Evolutionary conservation across 768 basidiomycete genomes (phyloP).

Genomic region (Amanita phalloides): DNA sequence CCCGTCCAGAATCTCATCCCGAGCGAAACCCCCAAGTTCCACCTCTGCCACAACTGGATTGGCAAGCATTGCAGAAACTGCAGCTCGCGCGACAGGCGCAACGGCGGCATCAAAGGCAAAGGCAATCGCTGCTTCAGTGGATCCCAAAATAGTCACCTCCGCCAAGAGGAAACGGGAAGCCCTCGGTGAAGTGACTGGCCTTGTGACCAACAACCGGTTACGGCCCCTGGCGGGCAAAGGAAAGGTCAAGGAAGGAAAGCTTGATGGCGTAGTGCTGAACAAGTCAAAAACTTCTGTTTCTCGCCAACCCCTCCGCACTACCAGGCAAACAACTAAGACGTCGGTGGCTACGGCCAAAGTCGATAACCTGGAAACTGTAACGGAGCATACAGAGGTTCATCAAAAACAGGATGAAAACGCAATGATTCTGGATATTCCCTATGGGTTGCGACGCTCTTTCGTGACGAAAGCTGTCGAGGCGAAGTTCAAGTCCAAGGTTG

Average conservation of each 20-base stretch:
- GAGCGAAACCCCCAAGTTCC: constrained; percentile 46
- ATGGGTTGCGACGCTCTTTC: constrained; percentile 25
- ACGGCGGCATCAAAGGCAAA: constrained; percentile 48
- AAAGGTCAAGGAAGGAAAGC: constrained; percentile 48
- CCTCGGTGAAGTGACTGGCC: constrained; percentile 56
- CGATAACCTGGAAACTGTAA: constrained; percentile 15
- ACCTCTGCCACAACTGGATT: constrained; percentile 25
- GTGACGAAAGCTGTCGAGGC: constrained; percentile 2
- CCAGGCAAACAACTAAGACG: constrained; percentile 26
- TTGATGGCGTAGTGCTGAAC: constrained; percentile 50
- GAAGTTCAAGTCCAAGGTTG: constrained; percentile 21
- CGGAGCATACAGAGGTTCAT: constrained; percentile 18
- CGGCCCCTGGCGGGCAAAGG: constrained; percentile 30
- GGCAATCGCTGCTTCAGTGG: constrained; percentile 25
- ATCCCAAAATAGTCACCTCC: constrained; percentile 32
- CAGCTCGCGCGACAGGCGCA: constrained; percentile 35
- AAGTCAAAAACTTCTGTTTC: constrained; percentile 33
- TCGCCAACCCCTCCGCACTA: constrained; percentile 46
- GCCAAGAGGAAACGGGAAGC: constrained; percentile 76
- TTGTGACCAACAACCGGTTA: constrained; percentile 32
- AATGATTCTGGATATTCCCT: constrained; percentile 38
- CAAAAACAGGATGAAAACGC: constrained; percentile 36
- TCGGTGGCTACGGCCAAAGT: constrained; percentile 14
- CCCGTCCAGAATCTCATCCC: constrained; percentile 46
- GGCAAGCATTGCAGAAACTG: constrained; percentile 22